These are phyloP conservation scores for Rhynchosporium secalis DNA, from an alignment of 2,329 filamentous ascomycete species.

Conservation along the genomic window DNA sequence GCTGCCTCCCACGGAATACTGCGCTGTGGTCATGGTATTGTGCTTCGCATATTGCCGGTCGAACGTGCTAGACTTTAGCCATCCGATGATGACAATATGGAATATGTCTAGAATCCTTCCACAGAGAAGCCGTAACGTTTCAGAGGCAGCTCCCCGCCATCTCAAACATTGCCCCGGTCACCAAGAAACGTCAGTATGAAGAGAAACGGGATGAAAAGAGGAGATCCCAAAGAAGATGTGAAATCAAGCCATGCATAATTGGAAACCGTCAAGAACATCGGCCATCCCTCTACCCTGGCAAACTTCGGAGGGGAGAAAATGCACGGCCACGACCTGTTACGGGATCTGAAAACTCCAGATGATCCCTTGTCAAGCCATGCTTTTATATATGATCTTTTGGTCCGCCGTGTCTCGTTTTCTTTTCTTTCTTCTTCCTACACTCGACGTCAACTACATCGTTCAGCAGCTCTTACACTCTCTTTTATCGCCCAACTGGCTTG, in stretches of 20 bases:
- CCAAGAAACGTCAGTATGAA: slow-evolving; percentile 38
- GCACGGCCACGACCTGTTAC: slow-evolving; percentile 33
- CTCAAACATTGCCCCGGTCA: slow-evolving; percentile 32
- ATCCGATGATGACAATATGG: slow-evolving; percentile 9
- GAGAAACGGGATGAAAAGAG: slow-evolving; percentile 38
- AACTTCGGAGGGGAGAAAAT: slow-evolving; percentile 30
- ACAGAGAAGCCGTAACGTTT: slow-evolving; percentile 19
- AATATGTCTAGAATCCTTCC: background rate
- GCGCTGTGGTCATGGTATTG: slow-evolving; percentile 4
- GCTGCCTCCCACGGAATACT: slow-evolving; percentile 1
- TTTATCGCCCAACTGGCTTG: slow-evolving; percentile 55
- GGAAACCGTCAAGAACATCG: slow-evolving; percentile 40
- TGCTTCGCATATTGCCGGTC: slow-evolving; percentile 15
- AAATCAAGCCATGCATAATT: slow-evolving; percentile 40
- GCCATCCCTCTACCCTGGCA: slow-evolving; percentile 29
- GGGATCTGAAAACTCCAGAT: slow-evolving; percentile 34
- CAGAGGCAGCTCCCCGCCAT: slow-evolving; percentile 28
- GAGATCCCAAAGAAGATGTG: slow-evolving; percentile 34
- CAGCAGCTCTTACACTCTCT: slow-evolving; percentile 45
- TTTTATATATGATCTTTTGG: slow-evolving; percentile 36
- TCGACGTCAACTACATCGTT: slow-evolving; percentile 39
- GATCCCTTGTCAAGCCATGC: slow-evolving; percentile 29
- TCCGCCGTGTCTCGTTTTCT: slow-evolving; percentile 26
- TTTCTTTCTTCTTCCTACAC: slow-evolving; percentile 36
- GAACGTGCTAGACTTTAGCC: slow-evolving; percentile 8